Conservation (phyloP, 768 basidiomycete species). For the Termitomyces eurrhizus region DNA sequence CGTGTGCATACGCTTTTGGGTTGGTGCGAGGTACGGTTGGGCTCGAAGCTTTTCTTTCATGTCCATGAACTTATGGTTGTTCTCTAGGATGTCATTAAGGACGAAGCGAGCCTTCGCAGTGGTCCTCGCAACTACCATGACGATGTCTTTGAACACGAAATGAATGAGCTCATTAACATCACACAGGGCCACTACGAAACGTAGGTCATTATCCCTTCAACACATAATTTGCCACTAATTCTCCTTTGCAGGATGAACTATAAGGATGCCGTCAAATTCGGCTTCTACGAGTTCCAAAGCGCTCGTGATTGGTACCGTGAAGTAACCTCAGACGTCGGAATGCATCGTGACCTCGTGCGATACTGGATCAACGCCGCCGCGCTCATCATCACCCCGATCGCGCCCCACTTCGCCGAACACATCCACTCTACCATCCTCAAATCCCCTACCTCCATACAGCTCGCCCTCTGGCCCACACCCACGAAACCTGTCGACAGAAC, state of each 20-base stretch:
- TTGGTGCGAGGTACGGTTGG: slow-evolving; percentile 88
- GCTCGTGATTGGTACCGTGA: slow-evolving; percentile 96
- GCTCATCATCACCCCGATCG: slow-evolving; percentile 79
- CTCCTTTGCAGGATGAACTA: slow-evolving; percentile 69
- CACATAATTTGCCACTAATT: not conserved
- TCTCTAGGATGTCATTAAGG: slow-evolving; percentile 73
- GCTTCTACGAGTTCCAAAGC: slow-evolving; percentile 93
- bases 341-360: slow-evolving; percentile 86
- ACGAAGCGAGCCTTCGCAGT: slow-evolving; percentile 64
- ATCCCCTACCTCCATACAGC: slow-evolving; percentile 73
- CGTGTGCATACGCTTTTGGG: slow-evolving; percentile 84
- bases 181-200: slow-evolving; percentile 78
- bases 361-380: slow-evolving; percentile 84
- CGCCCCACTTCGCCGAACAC: slow-evolving; percentile 93
- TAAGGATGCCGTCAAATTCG: slow-evolving; percentile 93
- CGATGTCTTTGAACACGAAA: slow-evolving; percentile 85
- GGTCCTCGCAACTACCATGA: slow-evolving; percentile 85
- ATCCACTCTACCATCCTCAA: slow-evolving; percentile 77
- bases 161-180: slow-evolving; percentile 79
- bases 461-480: slow-evolving; percentile 79
- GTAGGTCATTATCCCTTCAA: slow-evolving; percentile 40
- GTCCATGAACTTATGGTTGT: slow-evolving; percentile 7
- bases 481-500: slow-evolving; percentile 54
- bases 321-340: slow-evolving; percentile 82
- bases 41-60: slow-evolving; percentile 30